These are phyloP conservation scores for Raphanus hybrid DNA, from an alignment of 441 rosid species.

Conservation along the genomic window DNA sequence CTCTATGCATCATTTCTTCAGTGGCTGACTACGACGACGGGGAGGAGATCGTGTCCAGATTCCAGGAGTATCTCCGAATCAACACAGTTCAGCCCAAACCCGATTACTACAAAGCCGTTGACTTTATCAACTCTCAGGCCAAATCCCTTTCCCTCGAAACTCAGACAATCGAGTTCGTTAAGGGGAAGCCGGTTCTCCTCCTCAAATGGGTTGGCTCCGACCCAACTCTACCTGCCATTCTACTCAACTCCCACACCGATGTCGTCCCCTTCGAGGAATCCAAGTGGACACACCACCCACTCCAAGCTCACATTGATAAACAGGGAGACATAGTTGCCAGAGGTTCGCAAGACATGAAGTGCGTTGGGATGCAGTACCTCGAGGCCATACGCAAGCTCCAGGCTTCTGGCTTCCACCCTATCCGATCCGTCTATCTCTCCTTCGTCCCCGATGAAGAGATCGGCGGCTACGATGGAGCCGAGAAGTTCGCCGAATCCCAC, in stretches of 20 bases:
- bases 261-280: conserved; percentile 81
- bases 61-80: conserved; percentile 85
- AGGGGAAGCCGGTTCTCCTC: conserved; percentile 72
- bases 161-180: conserved; percentile 63
- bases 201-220: conserved; percentile 82
- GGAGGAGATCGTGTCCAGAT: conserved; percentile 59
- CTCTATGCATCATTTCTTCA: conserved; percentile 23
- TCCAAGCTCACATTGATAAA: conserved; percentile 75
- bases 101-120: conserved; percentile 58
- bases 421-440: conserved; percentile 73
- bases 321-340: conserved; percentile 77
- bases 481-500: conserved; percentile 68
- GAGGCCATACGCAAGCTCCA: conserved; percentile 83
- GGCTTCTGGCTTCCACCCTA: conserved; percentile 62
- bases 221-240: conserved; percentile 66
- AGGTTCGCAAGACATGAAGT: conserved; percentile 99
- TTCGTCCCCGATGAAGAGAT: conserved; percentile 96
- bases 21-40: conserved; percentile 13
- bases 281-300: conserved; percentile 84
- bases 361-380: conserved; percentile 93
- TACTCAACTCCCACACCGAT: conserved; percentile 95
- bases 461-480: conserved; percentile 90
- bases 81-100: conserved; percentile 89
- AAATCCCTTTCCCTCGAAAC: conserved; percentile 64
- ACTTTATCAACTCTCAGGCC: conserved; percentile 72